phyloP scores from a whole-genome alignment of 1,284 basidiomycete species.

The Trichosporon asahii region DNA sequence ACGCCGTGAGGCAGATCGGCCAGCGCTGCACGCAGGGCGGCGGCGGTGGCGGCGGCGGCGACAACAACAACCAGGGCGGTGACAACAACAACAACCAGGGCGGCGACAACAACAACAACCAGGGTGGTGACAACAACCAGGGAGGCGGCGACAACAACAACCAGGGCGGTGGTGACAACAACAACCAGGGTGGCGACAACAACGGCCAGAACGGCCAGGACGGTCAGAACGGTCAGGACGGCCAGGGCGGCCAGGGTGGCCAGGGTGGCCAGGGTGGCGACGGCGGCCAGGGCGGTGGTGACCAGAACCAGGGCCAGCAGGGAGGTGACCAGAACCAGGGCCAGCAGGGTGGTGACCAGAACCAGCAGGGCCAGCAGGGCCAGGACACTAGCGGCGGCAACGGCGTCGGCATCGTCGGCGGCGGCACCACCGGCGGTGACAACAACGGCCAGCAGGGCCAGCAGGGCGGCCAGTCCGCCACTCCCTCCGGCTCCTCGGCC shows the following conservation, averaged over 20 bases:
- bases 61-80: neutral
- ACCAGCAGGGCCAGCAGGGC: conserved; percentile 1
- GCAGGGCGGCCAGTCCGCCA: conserved; percentile 13
- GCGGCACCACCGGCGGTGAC: neutral
- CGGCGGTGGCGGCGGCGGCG: neutral
- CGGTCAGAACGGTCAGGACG: neutral
- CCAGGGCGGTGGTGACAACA: neutral
- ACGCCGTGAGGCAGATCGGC: conserved; percentile 8
- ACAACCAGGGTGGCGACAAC: neutral
- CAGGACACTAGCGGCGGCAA: conserved; percentile 1
- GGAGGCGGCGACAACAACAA: conserved; percentile 2
- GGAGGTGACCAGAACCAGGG: neutral
- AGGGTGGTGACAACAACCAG: neutral
- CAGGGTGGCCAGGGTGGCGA: neutral
- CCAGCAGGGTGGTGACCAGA: conserved; percentile 4
- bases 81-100: neutral
- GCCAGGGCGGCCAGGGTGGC: neutral
- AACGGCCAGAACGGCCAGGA: neutral
- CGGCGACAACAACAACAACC: neutral
- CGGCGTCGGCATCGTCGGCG: neutral
- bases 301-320: conserved; percentile 1
- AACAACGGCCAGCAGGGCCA: conserved; percentile 9
- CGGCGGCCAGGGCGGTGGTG: neutral
- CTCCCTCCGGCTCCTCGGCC: conserved; percentile 11
- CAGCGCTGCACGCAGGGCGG: neutral